A percentile compares a stretch with the other conserved stretches of the same genome.
Evolutionary conservation across 768 basidiomycete species (phyloP).

Genomic region (Russula sp.): DNA sequence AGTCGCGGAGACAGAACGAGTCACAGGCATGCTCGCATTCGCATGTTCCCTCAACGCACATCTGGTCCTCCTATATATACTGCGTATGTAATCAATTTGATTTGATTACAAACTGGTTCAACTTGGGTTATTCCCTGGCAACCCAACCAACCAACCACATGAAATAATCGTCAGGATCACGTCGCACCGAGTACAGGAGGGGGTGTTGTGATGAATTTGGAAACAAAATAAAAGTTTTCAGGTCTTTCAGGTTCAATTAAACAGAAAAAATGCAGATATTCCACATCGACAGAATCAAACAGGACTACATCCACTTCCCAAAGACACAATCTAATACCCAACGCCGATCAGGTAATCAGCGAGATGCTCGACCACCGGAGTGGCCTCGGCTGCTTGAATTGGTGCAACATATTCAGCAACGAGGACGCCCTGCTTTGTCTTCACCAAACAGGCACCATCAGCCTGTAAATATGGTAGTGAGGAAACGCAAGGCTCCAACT

Average conservation of each 20-base stretch:
- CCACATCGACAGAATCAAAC: constrained; percentile 16
- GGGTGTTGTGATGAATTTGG: background rate
- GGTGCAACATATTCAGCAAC: constrained; percentile 73
- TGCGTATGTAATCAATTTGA: background rate
- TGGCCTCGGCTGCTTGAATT: constrained; percentile 62
- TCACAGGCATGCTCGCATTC: constrained; percentile 1
- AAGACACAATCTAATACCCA: constrained; percentile 45
- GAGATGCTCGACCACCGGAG: constrained; percentile 59
- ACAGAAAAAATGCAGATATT: constrained; percentile 12
- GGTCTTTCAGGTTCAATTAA: background rate
- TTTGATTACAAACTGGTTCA: too few species aligned
- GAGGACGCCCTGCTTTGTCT: constrained; percentile 83
- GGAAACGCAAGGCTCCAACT: background rate
- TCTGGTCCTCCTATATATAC: background rate
- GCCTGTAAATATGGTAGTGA: constrained; percentile 44
- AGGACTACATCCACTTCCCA: background rate
- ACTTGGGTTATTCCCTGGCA: too few species aligned
- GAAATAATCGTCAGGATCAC: background rate
- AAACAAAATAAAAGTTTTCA: background rate
- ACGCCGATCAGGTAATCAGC: constrained; percentile 73
- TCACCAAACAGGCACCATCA: constrained; percentile 69
- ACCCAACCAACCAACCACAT: background rate
- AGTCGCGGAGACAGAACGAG: background rate
- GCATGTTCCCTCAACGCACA: too few species aligned
- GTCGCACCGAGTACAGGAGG: background rate